Conservation (phyloP, 176 grass and related monocot species). For the Musa beccarii region DNA sequence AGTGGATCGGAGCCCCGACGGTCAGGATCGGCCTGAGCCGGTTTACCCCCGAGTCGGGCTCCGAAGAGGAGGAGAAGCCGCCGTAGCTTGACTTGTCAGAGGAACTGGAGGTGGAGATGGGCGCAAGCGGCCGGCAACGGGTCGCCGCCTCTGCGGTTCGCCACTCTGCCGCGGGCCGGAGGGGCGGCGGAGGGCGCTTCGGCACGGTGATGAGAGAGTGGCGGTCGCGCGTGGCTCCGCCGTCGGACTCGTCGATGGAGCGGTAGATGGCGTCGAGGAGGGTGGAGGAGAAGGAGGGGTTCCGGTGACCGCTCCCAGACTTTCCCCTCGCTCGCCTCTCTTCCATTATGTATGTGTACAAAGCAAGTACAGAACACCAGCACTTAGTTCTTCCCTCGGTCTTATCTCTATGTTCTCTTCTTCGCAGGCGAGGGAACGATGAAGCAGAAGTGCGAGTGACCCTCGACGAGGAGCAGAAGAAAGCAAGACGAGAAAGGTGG, state of each 20-base stretch:
- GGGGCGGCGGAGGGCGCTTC: not conserved
- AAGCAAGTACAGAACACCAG: too few relatives aligned
- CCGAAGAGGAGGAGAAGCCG: conserved; percentile 90
- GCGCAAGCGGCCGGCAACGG: not conserved
- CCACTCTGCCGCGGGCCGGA: not conserved
- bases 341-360: conserved; percentile 16
- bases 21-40: conserved; percentile 40
- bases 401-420: not conserved
- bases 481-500: conserved; percentile 5
- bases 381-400: too few relatives aligned
- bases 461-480: not conserved
- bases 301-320: conserved; percentile 26
- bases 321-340: conserved; percentile 34
- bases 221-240: too few relatives aligned
- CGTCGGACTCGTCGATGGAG: conserved; percentile 78
- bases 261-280: conserved; percentile 88
- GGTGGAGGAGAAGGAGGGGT: conserved; percentile 97
- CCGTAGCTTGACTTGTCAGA: conserved; percentile 93
- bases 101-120: conserved; percentile 62
- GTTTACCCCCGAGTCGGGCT: conserved; percentile 51
- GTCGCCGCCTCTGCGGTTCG: not conserved
- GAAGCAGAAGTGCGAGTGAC: not conserved
- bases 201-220: not conserved
- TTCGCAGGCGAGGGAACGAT: not conserved
- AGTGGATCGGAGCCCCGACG: conserved; percentile 30